These are phyloP conservation scores for Aspergillus haitiensis DNA, from an alignment of 495 filamentous ascomycete species.

Conservation along the genomic window DNA sequence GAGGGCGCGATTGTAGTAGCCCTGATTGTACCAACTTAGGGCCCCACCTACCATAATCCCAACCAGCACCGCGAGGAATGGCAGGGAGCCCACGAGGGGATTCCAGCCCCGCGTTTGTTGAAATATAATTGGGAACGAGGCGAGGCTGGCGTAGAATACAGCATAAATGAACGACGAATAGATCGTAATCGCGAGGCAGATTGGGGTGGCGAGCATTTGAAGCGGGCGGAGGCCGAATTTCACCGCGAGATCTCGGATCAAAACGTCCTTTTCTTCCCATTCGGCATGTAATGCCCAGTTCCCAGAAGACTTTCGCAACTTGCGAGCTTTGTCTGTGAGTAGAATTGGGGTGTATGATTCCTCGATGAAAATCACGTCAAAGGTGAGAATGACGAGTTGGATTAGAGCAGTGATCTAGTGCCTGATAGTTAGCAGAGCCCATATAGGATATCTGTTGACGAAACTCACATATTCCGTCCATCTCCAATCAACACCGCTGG, in stretches of 20 bases:
- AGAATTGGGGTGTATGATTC: conserved; percentile 55
- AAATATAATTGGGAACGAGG: conserved; percentile 53
- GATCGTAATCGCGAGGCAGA: conserved; percentile 46
- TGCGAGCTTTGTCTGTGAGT: conserved; percentile 46
- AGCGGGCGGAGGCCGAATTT: conserved; percentile 40
- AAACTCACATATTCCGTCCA: conserved; percentile 38
- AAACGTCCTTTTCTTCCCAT: conserved; percentile 48
- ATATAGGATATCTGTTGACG: not conserved
- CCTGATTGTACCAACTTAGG: conserved; percentile 43
- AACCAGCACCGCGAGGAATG: conserved; percentile 53
- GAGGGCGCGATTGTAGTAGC: conserved; percentile 39
- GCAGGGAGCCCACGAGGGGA: conserved; percentile 42
- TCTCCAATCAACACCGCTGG: conserved; percentile 45
- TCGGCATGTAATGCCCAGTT: conserved; percentile 56
- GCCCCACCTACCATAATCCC: conserved; percentile 45
- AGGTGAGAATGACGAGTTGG: conserved; percentile 38
- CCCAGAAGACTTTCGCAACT: conserved; percentile 49
- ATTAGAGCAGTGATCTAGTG: conserved; percentile 43
- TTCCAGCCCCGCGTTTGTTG: conserved; percentile 48
- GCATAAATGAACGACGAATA: conserved; percentile 53
- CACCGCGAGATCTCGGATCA: conserved; percentile 33
- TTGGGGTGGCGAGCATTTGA: conserved; percentile 51
- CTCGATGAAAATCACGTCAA: conserved; percentile 40
- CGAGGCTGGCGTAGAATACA: conserved; percentile 39
- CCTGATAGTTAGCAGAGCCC: not conserved